These are phyloP conservation scores for Phytophthora palmivora DNA, from an alignment of 352 stramenopile species.

Conservation along the genomic window DNA sequence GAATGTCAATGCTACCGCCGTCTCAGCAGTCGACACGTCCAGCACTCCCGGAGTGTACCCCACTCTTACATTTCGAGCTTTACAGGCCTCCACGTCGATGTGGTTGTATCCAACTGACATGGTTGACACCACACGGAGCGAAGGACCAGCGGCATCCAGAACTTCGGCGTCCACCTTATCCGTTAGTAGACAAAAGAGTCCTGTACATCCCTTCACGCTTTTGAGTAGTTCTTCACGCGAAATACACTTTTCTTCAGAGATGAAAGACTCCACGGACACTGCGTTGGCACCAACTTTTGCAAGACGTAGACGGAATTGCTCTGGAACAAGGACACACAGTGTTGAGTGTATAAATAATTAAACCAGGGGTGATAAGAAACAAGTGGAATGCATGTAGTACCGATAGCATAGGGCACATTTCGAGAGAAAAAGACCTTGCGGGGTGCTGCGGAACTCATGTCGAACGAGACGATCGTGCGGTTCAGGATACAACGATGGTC, in stretches of 20 bases:
- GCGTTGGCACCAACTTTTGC: slow-evolving; percentile 15
- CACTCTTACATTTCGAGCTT: slow-evolving; percentile 69
- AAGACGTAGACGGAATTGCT: slow-evolving; percentile 48
- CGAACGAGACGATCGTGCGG: slow-evolving; percentile 9
- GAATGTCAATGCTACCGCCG: too few species aligned
- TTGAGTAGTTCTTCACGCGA: slow-evolving; percentile 54
- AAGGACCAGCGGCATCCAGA: slow-evolving; percentile 60
- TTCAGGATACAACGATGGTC: slow-evolving; percentile 15
- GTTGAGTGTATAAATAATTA: background rate
- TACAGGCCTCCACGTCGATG: slow-evolving; percentile 86
- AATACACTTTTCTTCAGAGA: slow-evolving; percentile 45
- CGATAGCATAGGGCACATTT: slow-evolving; percentile 70
- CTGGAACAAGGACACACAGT: background rate
- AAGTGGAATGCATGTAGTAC: slow-evolving; percentile 39
- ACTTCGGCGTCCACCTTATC: slow-evolving; percentile 79
- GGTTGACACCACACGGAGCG: too few species aligned
- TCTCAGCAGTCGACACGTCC: slow-evolving; percentile 83
- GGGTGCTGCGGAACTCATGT: slow-evolving; percentile 34
- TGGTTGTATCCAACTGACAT: slow-evolving; percentile 93
- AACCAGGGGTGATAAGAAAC: background rate
- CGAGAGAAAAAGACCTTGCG: slow-evolving; percentile 77
- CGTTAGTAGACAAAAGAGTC: slow-evolving; percentile 73
- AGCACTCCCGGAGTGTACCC: slow-evolving; percentile 89
- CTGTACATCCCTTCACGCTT: slow-evolving; percentile 54
- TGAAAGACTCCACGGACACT: slow-evolving; percentile 35